phyloP scores from a whole-genome alignment of 2,329 filamentous ascomycete genomes.

The Didymella lethalis region DNA sequence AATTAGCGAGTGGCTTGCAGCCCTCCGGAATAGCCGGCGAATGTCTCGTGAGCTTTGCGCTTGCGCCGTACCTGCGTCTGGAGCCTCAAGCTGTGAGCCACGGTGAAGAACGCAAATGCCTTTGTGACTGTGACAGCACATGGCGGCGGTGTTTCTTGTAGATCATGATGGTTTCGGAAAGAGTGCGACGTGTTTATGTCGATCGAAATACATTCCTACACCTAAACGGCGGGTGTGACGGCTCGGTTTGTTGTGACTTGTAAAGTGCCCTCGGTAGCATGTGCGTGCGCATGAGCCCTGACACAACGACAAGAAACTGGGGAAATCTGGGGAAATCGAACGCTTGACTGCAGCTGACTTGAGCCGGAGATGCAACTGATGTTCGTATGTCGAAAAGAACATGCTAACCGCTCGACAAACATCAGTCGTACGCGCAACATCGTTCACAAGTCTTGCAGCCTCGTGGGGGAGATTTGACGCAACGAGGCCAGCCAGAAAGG shows the following conservation, averaged over 20 bases:
- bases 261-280: slow-evolving; percentile 38
- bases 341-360: background rate
- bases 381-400: background rate
- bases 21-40: background rate
- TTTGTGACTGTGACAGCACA: background rate
- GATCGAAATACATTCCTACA: slow-evolving; percentile 14
- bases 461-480: slow-evolving; percentile 1
- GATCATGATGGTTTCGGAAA: background rate
- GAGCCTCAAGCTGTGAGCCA: background rate
- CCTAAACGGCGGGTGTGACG: slow-evolving; percentile 21
- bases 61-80: slow-evolving; percentile 12
- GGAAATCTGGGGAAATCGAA: slow-evolving; percentile 11
- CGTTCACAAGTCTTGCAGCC: no score
- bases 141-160: background rate
- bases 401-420: background rate
- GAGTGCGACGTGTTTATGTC: slow-evolving; percentile 21
- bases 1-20: slow-evolving; percentile 11
- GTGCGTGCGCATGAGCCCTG: slow-evolving; percentile 25
- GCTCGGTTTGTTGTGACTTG: slow-evolving; percentile 22
- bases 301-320: slow-evolving; percentile 6
- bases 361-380: background rate
- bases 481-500: slow-evolving; percentile 4
- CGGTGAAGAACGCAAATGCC: background rate
- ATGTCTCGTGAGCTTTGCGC: slow-evolving; percentile 10
- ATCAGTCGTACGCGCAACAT: background rate